Conservation (phyloP, 306 rosid genomes). For the Ceratonia siliqua region DNA sequence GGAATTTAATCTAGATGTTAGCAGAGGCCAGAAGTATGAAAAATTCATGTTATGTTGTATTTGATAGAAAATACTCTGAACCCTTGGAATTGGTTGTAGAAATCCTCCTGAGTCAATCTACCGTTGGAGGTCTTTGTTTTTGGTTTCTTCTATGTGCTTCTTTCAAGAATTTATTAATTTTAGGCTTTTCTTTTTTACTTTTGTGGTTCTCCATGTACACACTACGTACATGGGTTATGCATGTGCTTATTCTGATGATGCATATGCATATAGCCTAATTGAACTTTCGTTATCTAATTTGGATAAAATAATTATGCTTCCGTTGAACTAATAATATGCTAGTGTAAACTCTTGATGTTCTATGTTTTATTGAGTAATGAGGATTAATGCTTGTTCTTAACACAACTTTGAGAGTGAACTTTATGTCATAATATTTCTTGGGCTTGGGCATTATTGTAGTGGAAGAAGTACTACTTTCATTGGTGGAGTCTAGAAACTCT, state of each 20-base stretch:
- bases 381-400: neutral
- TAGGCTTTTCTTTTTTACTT: neutral
- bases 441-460: slow-evolving; percentile 3
- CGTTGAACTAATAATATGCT: neutral
- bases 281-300: slow-evolving; percentile 7
- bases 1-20: slow-evolving; percentile 29
- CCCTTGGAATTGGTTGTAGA: neutral
- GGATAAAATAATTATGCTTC: neutral
- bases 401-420: neutral
- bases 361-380: neutral
- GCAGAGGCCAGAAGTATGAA: slow-evolving; percentile 1
- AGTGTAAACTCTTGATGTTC: slow-evolving; percentile 1
- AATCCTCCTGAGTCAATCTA: neutral
- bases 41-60: neutral
- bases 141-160: neutral
- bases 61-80: slow-evolving; percentile 5
- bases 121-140: neutral
- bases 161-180: neutral
- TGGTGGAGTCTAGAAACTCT: slow-evolving; percentile 11
- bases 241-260: neutral
- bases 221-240: neutral
- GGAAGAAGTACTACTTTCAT: neutral
- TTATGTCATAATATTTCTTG: slow-evolving; percentile 15
- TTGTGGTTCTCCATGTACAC: neutral
- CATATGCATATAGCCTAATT: neutral